Base-by-base conservation (phyloP, 192 early-diverging fungal genomes). In the Phlyctochytrium arcticum region DNA sequence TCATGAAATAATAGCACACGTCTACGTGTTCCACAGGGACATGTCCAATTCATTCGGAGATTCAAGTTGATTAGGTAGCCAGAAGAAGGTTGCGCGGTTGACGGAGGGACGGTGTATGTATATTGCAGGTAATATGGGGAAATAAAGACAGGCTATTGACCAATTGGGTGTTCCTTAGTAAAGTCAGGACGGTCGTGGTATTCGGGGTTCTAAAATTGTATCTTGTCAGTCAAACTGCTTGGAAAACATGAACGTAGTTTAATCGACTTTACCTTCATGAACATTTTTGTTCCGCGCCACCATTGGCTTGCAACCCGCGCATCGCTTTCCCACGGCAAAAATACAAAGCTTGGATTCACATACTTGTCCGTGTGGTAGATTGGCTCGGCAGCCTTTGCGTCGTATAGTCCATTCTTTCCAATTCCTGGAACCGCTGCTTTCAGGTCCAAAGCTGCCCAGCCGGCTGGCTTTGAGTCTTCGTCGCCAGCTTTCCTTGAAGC, bases 301-400 rank as follows among this genome's bases (percentile, higher is more conserved):
- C 81, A 83, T 49, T 83, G 81, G 1, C 75, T 48, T 24, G 26
- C 62, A 10, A 81, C 71, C 49, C 53, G 9, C 32, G 57, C 60
- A 30, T 62, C 49, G 7, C 60, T 35, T 2, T 39, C 68, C 67
- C 83, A 80, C 47, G 89, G 85, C 56, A 90, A 67, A 60, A 88
- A 80, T 57, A 92, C 73, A 49, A 57, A 82, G 6, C 84, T 75
- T 51, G 90, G 87, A 67, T 74, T 76, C 10, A 85, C 85, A 69
- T 95, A 93, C 37, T 87, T 75, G 59, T 90, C 80, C 9, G 92
- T 91, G 85, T 96, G 82, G 78, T 98, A 98, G 27, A 96, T 92
- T 59, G 90, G 88, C 60, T 93, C 87, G 3, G 63, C 91, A 84
- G 57, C 71, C 77, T 80, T 84, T 82, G 87, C 87, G 89, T 57